phyloP scores from a whole-genome alignment of 169 alveolate species.

The Eimeria acervulina region DNA sequence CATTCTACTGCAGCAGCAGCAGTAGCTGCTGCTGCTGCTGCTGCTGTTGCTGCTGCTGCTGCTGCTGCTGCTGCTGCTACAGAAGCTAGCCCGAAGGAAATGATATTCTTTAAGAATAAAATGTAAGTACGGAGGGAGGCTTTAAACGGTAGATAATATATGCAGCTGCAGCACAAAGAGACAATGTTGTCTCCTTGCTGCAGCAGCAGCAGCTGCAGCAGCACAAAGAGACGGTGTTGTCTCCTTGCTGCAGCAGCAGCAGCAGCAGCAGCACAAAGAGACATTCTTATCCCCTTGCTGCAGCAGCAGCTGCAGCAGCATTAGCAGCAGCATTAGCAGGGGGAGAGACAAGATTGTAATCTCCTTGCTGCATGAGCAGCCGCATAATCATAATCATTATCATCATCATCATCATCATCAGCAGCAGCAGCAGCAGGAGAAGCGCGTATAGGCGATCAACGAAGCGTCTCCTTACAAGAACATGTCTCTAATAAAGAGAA shows the following conservation, averaged over 20 bases:
- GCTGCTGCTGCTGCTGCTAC: neutral
- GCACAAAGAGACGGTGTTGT: neutral
- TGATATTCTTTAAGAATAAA: too few species aligned
- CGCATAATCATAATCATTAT: too few species aligned
- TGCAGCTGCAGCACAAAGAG: too few species aligned
- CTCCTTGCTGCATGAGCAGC: too few species aligned
- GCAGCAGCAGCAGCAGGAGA: neutral
- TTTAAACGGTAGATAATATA: too few species aligned
- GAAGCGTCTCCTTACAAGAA: neutral
- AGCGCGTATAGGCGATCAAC: neutral
- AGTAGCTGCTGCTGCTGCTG: neutral
- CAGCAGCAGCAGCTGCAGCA: neutral
- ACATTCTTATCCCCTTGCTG: neutral
- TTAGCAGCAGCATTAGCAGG: conserved; percentile 14
- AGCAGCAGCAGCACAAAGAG: neutral
- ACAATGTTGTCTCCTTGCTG: neutral
- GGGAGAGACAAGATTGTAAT: too few species aligned
- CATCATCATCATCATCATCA: too few species aligned
- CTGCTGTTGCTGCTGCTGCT: neutral
- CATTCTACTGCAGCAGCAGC: neutral
- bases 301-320: conserved; percentile 14
- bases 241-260: neutral
- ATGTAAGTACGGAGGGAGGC: too few species aligned
- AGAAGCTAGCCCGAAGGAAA: neutral
- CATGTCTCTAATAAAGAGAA: neutral